phyloP scores from a whole-genome alignment of 345 rosid species.

The Linum usitatissimum region DNA sequence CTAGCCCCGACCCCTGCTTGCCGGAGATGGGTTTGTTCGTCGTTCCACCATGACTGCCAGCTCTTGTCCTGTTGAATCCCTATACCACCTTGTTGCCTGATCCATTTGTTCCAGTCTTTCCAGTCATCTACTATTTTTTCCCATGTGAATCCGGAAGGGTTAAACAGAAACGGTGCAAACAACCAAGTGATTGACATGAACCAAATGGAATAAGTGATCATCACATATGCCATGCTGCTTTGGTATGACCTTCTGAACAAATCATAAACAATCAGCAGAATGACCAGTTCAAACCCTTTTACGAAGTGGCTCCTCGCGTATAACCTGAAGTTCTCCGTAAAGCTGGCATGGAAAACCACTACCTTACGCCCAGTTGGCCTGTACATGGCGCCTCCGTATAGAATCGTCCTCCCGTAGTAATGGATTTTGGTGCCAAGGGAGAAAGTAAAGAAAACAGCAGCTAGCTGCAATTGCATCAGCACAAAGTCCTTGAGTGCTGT shows the following conservation, averaged over 20 bases:
- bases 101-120: slow-evolving; percentile 99
- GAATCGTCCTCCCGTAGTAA: slow-evolving; percentile 75
- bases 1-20: slow-evolving; percentile 69
- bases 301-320: slow-evolving; percentile 91
- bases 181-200: slow-evolving; percentile 94
- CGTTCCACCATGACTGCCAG: slow-evolving; percentile 98
- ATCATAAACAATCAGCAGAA: slow-evolving; percentile 73
- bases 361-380: slow-evolving; percentile 93
- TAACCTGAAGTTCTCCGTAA: slow-evolving; percentile 79
- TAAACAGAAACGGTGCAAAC: slow-evolving; percentile 87
- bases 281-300: slow-evolving; percentile 80
- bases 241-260: slow-evolving; percentile 69
- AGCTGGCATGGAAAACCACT: slow-evolving; percentile 85
- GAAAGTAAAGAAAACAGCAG: slow-evolving; percentile 94
- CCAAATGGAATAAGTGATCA: slow-evolving; percentile 85
- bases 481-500: slow-evolving; percentile 82
- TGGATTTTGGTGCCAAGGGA: slow-evolving; percentile 88
- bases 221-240: slow-evolving; percentile 76
- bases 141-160: slow-evolving; percentile 91
- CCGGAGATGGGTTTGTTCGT: slow-evolving; percentile 76
- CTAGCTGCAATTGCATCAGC: slow-evolving; percentile 94
- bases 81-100: slow-evolving; percentile 84
- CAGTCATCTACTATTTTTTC: slow-evolving; percentile 83
- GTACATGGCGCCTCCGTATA: slow-evolving; percentile 91
- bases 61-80: slow-evolving; percentile 92